These are phyloP conservation scores for Ustilago cynodontis DNA, from an alignment of 1,284 basidiomycete genomes.

Conservation along the genomic window DNA sequence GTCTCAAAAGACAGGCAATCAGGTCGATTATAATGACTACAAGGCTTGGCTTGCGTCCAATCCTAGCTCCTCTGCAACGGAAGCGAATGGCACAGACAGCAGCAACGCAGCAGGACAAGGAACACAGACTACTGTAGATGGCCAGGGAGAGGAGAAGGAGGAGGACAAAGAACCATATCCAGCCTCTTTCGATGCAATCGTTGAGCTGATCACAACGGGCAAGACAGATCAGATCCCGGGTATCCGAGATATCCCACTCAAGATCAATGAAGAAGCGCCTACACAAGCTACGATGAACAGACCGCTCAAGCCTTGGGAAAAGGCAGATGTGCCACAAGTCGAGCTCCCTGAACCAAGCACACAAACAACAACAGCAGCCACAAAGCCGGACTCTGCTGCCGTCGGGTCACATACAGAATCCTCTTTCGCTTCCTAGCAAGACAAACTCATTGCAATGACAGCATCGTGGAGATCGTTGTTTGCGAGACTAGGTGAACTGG, in stretches of 20 bases:
- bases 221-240: conserved; percentile 66
- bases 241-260: conserved; percentile 64
- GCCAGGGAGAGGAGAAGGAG: background rate
- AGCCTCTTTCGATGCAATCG: conserved; percentile 65
- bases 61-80: background rate
- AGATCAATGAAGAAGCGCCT: conserved; percentile 62
- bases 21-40: conserved; percentile 47
- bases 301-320: conserved; percentile 66
- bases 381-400: background rate
- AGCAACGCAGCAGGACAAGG: background rate
- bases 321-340: conserved; percentile 5
- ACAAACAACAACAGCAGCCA: conserved; percentile 4
- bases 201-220: conserved; percentile 67
- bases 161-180: conserved; percentile 58
- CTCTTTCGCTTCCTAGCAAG: conserved; percentile 1
- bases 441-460: background rate
- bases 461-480: background rate
- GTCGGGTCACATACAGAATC: conserved; percentile 3
- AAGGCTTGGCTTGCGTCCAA: conserved; percentile 31
- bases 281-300: conserved; percentile 51
- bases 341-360: conserved; percentile 7
- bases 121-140: background rate
- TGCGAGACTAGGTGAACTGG: conserved; percentile 3
- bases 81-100: background rate
- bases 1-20: conserved; percentile 40